Conservation (phyloP, 441 rosid species). For the Arabidopsis hybrid region DNA sequence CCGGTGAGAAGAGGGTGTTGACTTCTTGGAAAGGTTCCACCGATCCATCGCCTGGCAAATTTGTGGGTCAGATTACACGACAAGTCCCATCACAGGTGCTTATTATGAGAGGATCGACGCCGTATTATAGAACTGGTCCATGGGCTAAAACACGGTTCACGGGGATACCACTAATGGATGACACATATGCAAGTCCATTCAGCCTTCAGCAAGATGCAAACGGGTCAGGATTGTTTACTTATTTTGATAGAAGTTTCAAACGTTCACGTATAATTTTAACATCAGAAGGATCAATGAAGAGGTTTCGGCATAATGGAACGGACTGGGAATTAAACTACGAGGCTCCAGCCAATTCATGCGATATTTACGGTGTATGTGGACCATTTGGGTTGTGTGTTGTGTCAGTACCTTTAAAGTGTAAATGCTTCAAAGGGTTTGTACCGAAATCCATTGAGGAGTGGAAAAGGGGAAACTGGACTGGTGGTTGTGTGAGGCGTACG, state of each 20-base stretch:
- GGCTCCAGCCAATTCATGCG: slow-evolving; percentile 38
- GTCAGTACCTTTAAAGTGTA: slow-evolving; percentile 31
- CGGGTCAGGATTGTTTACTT: background rate
- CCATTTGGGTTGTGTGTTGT: slow-evolving; percentile 35
- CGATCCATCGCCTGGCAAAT: slow-evolving; percentile 45
- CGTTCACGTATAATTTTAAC: background rate
- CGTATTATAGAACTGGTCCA: slow-evolving; percentile 46
- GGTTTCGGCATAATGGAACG: background rate
- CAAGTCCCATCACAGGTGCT: slow-evolving; percentile 32
- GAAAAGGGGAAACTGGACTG: slow-evolving; percentile 57
- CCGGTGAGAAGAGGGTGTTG: slow-evolving; percentile 1
- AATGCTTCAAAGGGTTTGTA: slow-evolving; percentile 48
- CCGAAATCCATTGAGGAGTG: slow-evolving; percentile 52
- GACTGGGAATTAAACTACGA: background rate
- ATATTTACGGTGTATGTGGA: slow-evolving; percentile 49
- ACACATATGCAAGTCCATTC: slow-evolving; percentile 26
- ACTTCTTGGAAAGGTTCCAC: slow-evolving; percentile 45
- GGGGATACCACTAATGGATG: slow-evolving; percentile 36
- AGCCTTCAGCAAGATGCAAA: slow-evolving; percentile 30
- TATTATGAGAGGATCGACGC: slow-evolving; percentile 33
- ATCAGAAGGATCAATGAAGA: background rate
- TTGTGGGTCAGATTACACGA: slow-evolving; percentile 25
- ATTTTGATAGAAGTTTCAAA: background rate
- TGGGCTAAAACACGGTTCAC: slow-evolving; percentile 43
- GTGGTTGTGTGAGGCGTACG: slow-evolving; percentile 64